Evolutionary conservation across 2,329 filamentous ascomycete species (phyloP).

Genomic region (Ophiostoma ips): DNA sequence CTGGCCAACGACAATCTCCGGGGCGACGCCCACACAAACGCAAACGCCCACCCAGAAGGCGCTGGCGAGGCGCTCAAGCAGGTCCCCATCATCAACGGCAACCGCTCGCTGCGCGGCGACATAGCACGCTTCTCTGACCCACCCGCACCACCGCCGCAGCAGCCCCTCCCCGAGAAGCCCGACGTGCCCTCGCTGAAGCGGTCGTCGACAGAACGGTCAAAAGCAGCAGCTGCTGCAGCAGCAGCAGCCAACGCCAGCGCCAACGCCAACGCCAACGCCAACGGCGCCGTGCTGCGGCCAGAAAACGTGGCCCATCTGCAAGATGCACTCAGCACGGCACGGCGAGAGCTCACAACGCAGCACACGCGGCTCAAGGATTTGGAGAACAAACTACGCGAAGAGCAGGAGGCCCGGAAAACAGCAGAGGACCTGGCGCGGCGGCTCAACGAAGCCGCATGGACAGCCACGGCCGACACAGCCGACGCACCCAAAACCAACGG

Average conservation of each 20-base stretch:
- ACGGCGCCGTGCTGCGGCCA: constrained; percentile 28
- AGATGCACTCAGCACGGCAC: constrained; percentile 70
- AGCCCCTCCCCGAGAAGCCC: constrained; percentile 86
- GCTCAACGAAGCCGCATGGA: constrained; percentile 40
- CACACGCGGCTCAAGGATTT: constrained; percentile 65
- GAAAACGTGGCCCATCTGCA: constrained; percentile 70
- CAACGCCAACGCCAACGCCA: no score
- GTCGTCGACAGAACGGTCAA: constrained; percentile 60
- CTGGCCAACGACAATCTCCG: constrained; percentile 57
- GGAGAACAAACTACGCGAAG: constrained; percentile 63
- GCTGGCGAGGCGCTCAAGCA: constrained; percentile 14
- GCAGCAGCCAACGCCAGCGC: no score
- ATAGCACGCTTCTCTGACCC: constrained; percentile 85
- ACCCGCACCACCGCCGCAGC: constrained; percentile 82
- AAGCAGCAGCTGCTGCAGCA: no score
- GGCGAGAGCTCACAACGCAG: constrained; percentile 78
- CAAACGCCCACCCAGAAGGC: not conserved
- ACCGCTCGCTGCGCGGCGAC: constrained; percentile 50
- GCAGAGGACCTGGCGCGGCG: constrained; percentile 71
- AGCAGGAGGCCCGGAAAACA: constrained; percentile 66
- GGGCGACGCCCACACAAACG: constrained; percentile 24
- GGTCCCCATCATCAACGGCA: constrained; percentile 31
- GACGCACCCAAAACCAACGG: constrained; percentile 23
- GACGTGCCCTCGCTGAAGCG: constrained; percentile 65
- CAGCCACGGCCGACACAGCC: not conserved